phyloP scores from a whole-genome alignment of 805 yeast species.

The Saturnispora gosingensis region DNA sequence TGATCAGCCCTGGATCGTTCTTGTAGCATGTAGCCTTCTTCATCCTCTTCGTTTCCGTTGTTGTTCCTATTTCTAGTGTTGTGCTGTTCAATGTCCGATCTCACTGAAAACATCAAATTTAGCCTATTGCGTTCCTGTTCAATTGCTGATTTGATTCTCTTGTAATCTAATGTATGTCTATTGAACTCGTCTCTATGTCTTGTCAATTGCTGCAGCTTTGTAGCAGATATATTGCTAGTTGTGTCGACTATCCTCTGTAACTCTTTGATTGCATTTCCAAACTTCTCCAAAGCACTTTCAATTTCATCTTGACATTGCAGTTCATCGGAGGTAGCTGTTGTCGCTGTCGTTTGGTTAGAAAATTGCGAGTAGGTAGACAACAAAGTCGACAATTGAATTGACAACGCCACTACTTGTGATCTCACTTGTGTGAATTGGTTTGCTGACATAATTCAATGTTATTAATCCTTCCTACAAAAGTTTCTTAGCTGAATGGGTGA shows the following conservation, averaged over 20 bases:
- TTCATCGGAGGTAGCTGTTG: constrained; percentile 30
- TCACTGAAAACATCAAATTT: constrained; percentile 66
- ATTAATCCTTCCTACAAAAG: not conserved
- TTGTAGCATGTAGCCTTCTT: constrained; percentile 51
- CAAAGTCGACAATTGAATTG: constrained; percentile 53
- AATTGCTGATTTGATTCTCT: constrained; percentile 35
- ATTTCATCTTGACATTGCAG: constrained; percentile 33
- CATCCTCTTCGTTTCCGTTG: constrained; percentile 10
- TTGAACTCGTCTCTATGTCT: constrained; percentile 70
- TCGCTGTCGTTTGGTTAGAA: constrained; percentile 38
- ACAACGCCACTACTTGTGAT: constrained; percentile 58
- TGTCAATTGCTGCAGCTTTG: constrained; percentile 71
- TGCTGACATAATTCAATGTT: not conserved
- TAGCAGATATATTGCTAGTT: constrained; percentile 40
- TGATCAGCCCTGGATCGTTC: constrained; percentile 68
- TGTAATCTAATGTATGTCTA: constrained; percentile 59
- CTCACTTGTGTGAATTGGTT: constrained; percentile 55
- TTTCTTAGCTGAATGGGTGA: not conserved
- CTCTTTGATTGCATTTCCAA: constrained; percentile 43
- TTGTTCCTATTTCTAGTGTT: constrained; percentile 29
- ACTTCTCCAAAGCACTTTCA: constrained; percentile 41
- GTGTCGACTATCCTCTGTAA: constrained; percentile 46
- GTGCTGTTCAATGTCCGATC: constrained; percentile 70
- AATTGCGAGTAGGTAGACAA: constrained; percentile 46
- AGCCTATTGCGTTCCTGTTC: constrained; percentile 67